Conservation (phyloP, 192 early-diverging fungal genomes). For the Phycomyces nitens region DNA sequence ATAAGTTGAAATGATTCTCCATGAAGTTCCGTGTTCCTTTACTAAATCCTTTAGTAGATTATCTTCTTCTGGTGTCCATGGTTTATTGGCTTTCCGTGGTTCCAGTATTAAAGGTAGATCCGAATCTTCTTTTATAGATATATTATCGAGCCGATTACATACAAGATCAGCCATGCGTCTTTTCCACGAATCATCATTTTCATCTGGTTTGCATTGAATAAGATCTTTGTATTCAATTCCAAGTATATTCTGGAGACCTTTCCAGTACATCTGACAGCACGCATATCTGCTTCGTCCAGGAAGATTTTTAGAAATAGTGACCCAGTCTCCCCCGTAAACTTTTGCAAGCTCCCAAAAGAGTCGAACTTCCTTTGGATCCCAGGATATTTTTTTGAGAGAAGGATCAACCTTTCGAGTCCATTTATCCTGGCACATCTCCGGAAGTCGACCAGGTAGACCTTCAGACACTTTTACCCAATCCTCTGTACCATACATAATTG, state of each 20-base stretch:
- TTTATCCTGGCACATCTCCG: background rate
- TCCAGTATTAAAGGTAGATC: background rate
- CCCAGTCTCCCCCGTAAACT: conserved; percentile 1
- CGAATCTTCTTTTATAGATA: background rate
- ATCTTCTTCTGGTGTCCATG: background rate
- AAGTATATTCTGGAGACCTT: background rate
- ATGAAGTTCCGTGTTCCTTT: background rate
- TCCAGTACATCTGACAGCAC: conserved; percentile 4
- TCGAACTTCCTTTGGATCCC: conserved; percentile 9
- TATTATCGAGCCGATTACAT: background rate
- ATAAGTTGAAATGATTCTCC: background rate
- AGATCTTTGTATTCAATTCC: background rate
- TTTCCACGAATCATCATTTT: conserved; percentile 3
- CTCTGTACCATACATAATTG: conserved; percentile 20
- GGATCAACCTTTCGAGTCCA: conserved; percentile 14
- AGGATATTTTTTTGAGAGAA: conserved; percentile 1
- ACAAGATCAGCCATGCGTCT: background rate
- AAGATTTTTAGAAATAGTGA: background rate
- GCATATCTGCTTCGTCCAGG: conserved; percentile 3
- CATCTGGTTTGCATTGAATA: background rate
- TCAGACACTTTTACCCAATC: conserved; percentile 17
- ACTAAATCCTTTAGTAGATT: background rate
- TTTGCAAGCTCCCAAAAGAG: conserved; percentile 21
- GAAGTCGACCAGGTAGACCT: conserved; percentile 9
- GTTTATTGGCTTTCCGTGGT: background rate